These are phyloP conservation scores for Pecoramyces ruminantium DNA, from an alignment of 192 early-diverging fungal genomes.

Conservation along the genomic window DNA sequence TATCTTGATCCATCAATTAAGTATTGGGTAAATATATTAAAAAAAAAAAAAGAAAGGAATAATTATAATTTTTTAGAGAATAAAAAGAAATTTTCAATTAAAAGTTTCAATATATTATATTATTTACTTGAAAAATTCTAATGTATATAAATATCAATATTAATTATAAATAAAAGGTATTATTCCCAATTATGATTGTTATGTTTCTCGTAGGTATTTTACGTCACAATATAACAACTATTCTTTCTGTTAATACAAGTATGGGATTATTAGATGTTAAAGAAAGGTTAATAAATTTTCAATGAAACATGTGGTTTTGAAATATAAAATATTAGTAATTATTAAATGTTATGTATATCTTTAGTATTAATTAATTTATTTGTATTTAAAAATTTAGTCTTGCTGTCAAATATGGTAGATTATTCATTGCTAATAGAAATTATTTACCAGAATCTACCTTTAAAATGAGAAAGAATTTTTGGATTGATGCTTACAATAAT, in stretches of 20 bases:
- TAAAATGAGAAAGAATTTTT: conserved; percentile 43
- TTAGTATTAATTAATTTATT: too few species aligned
- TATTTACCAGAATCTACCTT: conserved; percentile 60
- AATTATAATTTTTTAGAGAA: too few species aligned
- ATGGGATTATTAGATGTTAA: background rate
- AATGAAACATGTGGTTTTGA: too few species aligned
- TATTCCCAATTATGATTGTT: conserved; percentile 90
- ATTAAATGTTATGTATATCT: too few species aligned
- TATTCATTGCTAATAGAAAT: conserved; percentile 41
- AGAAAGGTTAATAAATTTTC: background rate
- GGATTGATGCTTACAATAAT: conserved; percentile 60
- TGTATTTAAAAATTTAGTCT: too few species aligned
- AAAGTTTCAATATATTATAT: too few species aligned
- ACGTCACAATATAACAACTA: conserved; percentile 68
- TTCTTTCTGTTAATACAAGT: background rate
- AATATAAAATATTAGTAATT: too few species aligned
- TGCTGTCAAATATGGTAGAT: conserved; percentile 44
- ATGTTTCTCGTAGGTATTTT: conserved; percentile 96
- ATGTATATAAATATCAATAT: too few species aligned
- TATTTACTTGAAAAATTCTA: too few species aligned
- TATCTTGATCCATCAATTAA: background rate
- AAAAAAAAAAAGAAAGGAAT: background rate
- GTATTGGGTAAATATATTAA: background rate
- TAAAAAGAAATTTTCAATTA: too few species aligned
- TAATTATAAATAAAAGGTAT: background rate